Evolutionary conservation across 208 protist genomes (phyloP).

Genomic region (Willaertia magna): DNA sequence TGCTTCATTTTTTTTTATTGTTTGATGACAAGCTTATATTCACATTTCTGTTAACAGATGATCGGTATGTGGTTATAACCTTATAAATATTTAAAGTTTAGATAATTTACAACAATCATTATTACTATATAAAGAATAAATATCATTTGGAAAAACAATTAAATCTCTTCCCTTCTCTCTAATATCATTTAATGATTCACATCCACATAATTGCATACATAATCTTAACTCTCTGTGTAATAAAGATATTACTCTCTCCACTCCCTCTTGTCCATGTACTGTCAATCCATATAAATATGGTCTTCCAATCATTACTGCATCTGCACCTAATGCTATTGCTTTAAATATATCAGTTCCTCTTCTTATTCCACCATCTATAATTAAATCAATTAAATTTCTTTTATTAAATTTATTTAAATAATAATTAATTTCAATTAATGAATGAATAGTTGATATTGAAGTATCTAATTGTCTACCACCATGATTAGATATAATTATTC

Average conservation of each 20-base stretch:
- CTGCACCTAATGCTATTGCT: slow-evolving; percentile 27
- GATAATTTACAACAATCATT: no score
- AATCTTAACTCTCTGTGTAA: slow-evolving; percentile 20
- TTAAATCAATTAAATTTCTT: slow-evolving; percentile 7
- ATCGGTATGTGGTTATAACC: no score
- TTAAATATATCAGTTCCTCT: slow-evolving; percentile 35
- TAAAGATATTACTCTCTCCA: slow-evolving; percentile 19
- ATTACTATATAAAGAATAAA: no score
- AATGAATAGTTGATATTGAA: slow-evolving; percentile 23
- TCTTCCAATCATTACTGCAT: slow-evolving; percentile 27
- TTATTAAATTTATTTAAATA: neutral
- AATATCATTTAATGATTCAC: no score
- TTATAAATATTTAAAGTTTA: no score
- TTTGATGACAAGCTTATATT: no score
- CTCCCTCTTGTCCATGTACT: slow-evolving; percentile 21
- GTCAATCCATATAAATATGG: slow-evolving; percentile 24
- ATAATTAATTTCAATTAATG: slow-evolving; percentile 16
- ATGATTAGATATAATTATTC: slow-evolving; percentile 34
- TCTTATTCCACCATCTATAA: slow-evolving; percentile 34
- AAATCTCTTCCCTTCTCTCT: no score
- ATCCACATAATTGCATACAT: slow-evolving; percentile 25
- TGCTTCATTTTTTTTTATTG: no score
- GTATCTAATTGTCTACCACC: slow-evolving; percentile 32
- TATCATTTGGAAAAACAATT: no score
- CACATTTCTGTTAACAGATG: no score